phyloP scores from a whole-genome alignment of 257 asterid genomes.

The Plectranthus barbatus region DNA sequence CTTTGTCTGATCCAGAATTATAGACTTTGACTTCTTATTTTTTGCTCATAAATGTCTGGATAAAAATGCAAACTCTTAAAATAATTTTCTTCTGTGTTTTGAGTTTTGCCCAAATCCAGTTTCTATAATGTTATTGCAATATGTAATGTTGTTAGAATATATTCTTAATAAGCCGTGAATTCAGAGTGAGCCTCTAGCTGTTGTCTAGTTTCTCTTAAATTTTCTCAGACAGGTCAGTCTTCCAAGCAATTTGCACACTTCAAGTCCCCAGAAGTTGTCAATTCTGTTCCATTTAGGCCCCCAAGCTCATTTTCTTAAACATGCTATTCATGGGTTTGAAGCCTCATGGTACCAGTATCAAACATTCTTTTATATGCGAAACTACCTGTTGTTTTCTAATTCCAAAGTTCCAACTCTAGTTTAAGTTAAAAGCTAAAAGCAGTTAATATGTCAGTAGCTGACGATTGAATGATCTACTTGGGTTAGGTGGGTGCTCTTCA shows the following conservation, averaged over 20 bases:
- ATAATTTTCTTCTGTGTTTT: background rate
- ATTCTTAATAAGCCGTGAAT: background rate
- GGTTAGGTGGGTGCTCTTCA: conserved; percentile 98
- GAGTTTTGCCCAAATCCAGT: background rate
- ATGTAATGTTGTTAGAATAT: conserved; percentile 2
- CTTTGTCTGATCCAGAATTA: conserved; percentile 9
- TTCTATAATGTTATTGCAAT: background rate
- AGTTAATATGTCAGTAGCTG: conserved; percentile 10
- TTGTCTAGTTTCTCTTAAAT: background rate
- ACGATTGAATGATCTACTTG: conserved; percentile 26
- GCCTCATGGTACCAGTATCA: background rate
- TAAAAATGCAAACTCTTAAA: background rate
- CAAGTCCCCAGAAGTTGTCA: conserved; percentile 6
- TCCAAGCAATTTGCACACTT: background rate
- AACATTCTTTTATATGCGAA: background rate
- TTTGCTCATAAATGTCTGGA: background rate
- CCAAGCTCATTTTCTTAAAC: background rate
- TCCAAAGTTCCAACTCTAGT: conserved; percentile 7
- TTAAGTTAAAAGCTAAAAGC: conserved; percentile 21
- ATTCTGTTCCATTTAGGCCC: background rate
- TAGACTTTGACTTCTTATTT: background rate
- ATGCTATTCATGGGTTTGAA: conserved; percentile 6
- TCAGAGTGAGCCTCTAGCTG: conserved; percentile 1
- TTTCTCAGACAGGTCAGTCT: background rate
- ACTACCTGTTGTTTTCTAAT: background rate